These are phyloP conservation scores for Pulveroboletus ravenelii DNA, from an alignment of 768 basidiomycete species.

Conservation along the genomic window DNA sequence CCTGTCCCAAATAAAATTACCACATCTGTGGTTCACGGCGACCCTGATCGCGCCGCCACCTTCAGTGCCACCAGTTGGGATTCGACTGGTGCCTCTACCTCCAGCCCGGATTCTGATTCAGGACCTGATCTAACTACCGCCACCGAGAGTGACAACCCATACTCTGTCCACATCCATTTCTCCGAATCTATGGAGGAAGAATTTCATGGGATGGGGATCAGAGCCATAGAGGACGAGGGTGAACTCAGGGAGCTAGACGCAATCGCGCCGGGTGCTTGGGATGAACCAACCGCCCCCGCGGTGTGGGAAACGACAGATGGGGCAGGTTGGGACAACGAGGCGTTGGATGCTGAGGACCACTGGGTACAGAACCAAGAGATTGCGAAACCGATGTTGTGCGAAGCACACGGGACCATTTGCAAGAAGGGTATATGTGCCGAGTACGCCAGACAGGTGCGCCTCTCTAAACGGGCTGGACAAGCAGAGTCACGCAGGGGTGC, in stretches of 20 bases:
- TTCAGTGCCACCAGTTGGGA: slow-evolving; percentile 19
- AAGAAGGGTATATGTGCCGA: slow-evolving; percentile 35
- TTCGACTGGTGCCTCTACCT: slow-evolving; percentile 19
- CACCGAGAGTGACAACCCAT: slow-evolving; percentile 24
- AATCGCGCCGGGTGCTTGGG: slow-evolving; percentile 25
- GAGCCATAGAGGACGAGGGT: slow-evolving; percentile 6
- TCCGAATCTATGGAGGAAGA: slow-evolving; percentile 28
- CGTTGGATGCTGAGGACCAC: slow-evolving; percentile 20
- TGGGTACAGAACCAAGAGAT: slow-evolving; percentile 15
- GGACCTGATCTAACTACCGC: slow-evolving; percentile 21
- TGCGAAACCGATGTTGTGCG: slow-evolving; percentile 20
- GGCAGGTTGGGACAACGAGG: slow-evolving; percentile 13
- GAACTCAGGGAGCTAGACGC: slow-evolving; percentile 19
- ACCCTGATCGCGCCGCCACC: slow-evolving; percentile 7
- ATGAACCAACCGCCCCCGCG: not conserved
- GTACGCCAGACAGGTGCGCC: slow-evolving; percentile 27
- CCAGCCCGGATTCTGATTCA: slow-evolving; percentile 27
- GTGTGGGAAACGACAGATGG: slow-evolving; percentile 1
- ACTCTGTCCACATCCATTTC: slow-evolving; percentile 18
- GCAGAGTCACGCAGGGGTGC: slow-evolving; percentile 15
- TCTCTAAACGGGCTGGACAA: slow-evolving; percentile 13
- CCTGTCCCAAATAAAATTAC: slow-evolving; percentile 1
- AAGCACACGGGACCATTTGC: slow-evolving; percentile 32
- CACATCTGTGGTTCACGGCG: not conserved
- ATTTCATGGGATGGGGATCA: slow-evolving; percentile 24